Conservation (phyloP, 1,284 basidiomycete genomes). For the Ceratobasidium sp. region DNA sequence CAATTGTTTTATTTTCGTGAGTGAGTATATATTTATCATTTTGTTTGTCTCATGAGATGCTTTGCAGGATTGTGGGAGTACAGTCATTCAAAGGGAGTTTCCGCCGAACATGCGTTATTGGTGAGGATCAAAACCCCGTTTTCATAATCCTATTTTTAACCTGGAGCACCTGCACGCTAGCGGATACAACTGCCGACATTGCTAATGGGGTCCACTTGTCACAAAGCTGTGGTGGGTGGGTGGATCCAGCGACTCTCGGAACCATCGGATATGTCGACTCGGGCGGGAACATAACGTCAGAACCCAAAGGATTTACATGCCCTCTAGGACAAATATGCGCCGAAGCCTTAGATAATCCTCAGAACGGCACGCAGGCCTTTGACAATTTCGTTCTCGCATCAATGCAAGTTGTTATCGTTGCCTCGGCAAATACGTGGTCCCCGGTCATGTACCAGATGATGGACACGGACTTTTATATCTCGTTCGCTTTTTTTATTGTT, state of each 20-base stretch:
- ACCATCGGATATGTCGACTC: constrained; percentile 62
- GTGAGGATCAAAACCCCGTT: constrained; percentile 48
- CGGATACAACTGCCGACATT: constrained; percentile 38
- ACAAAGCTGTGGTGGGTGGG: constrained; percentile 82
- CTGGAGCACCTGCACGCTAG: neutral
- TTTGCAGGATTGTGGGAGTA: constrained; percentile 83
- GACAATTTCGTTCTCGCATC: constrained; percentile 89
- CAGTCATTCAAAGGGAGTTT: constrained; percentile 90
- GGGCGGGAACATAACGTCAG: constrained; percentile 55
- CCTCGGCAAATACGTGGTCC: constrained; percentile 84
- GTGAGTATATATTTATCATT: constrained; percentile 51
- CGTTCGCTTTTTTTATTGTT: constrained; percentile 89
- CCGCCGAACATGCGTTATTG: constrained; percentile 63
- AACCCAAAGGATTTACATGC: constrained; percentile 81
- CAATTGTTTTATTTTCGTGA: constrained; percentile 87
- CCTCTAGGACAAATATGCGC: constrained; percentile 82
- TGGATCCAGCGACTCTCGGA: constrained; percentile 67
- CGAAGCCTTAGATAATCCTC: constrained; percentile 73
- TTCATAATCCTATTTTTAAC: constrained; percentile 7
- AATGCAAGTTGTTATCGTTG: constrained; percentile 87
- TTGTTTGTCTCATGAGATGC: constrained; percentile 23
- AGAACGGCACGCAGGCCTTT: constrained; percentile 79
- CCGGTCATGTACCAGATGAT: constrained; percentile 91
- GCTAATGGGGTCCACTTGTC: constrained; percentile 52
- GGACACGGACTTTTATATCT: constrained; percentile 90